Evolutionary conservation across 306 rosid genomes (phyloP), one percentile per base, ranked within the genome.

Genomic region (Citrullus amarus): DNA sequence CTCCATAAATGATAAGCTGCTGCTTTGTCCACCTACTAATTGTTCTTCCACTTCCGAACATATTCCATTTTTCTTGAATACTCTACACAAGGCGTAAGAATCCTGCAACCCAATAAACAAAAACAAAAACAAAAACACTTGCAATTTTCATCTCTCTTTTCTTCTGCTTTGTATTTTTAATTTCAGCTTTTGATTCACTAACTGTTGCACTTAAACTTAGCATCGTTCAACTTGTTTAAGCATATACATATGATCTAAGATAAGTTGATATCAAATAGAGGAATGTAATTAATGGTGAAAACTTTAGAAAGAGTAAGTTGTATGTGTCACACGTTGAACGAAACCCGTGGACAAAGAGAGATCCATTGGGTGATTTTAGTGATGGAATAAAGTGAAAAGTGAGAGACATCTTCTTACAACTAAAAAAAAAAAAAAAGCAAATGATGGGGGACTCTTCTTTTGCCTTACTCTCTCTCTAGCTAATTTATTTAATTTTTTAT

Each of bases 11-110:
- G 57, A 53, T 1, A 53, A 53, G 57, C 57, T 53, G 74, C 88
- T 94, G 80, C 87, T 83, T 79, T 91, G 98, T 6, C 90, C 96
- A 81, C 87, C 90, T 6, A 48, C 54, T 48, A 53, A 6, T 67
- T 88, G 80, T 73, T 84, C 96, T 83, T 94, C 98, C 51, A 84
- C 79, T 51, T 95, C 98, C 5, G 96, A 80, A 78, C 97, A 88
- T n/a, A 91, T 89, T 62, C 98, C 98, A 79, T 92, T 95, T 89
- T 95, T 95, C 97, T 95, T 95, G 88, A 92, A 89, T 81, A 95
- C 98, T 12, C 98, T 91, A 71, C 98, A 95, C 81, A 95, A 80
- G 75, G 98, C 98, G 78, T 89, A 95, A 54, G 98, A 92, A 84
- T 95, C 98, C 98, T 95, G 88, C 90, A 89, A 50, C 41, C 34